These are phyloP conservation scores for Marsdenia floribunda DNA, from an alignment of 257 asterid genomes.

Conservation along the genomic window DNA sequence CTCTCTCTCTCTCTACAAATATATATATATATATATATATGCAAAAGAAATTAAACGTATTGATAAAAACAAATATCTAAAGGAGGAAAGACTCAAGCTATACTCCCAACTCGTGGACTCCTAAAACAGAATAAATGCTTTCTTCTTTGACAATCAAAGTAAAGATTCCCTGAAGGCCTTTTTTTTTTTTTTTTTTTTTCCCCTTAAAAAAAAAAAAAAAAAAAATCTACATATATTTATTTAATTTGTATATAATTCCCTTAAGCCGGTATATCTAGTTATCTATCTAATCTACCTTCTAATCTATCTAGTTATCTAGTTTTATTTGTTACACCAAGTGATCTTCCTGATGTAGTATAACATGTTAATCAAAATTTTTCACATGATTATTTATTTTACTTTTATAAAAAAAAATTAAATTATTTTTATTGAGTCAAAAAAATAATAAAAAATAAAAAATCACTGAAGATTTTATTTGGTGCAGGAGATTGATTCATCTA, in stretches of 20 bases:
- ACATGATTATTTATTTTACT: too few relatives aligned
- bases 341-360: too few relatives aligned
- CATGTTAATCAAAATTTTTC: too few relatives aligned
- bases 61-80: conserved; percentile 15
- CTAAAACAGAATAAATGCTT: conserved; percentile 35
- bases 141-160: conserved; percentile 42
- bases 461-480: too few relatives aligned
- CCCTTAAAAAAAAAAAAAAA: too few relatives aligned
- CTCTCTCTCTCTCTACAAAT: background rate
- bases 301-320: background rate
- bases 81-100: conserved; percentile 18
- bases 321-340: too few relatives aligned
- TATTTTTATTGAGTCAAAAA: too few relatives aligned
- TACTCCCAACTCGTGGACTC: conserved; percentile 15
- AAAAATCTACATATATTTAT: background rate
- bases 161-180: conserved; percentile 21
- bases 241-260: background rate
- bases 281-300: background rate
- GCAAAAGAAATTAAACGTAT: conserved; percentile 1
- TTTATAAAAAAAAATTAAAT: too few relatives aligned
- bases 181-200: background rate
- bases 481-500: too few relatives aligned
- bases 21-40: background rate
- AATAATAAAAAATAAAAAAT: too few relatives aligned
- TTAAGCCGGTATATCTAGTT: background rate